These are phyloP conservation scores for Trichoderma cornu-damae DNA, from an alignment of 2,329 filamentous ascomycete species.

Conservation along the genomic window DNA sequence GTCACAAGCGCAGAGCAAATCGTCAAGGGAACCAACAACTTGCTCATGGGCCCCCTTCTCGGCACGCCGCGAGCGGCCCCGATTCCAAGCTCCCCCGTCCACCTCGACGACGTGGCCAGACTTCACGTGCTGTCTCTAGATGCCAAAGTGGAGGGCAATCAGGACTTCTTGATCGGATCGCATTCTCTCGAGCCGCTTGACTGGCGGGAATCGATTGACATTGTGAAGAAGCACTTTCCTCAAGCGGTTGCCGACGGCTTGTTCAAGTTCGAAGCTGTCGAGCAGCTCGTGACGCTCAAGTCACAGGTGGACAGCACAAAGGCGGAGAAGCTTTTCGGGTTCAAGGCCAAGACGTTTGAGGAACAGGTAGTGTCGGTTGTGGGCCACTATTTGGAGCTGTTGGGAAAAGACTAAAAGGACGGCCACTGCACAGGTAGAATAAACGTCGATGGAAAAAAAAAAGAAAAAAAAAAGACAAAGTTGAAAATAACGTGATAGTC, in stretches of 20 bases:
- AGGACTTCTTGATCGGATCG: constrained; percentile 16
- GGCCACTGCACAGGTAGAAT: too few species aligned
- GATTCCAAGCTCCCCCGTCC: constrained; percentile 25
- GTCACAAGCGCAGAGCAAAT: constrained; percentile 14
- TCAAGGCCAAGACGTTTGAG: constrained; percentile 31
- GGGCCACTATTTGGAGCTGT: constrained; percentile 32
- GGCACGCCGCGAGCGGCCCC: constrained; percentile 26
- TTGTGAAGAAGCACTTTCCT: constrained; percentile 18
- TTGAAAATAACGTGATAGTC: too few species aligned
- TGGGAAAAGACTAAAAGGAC: background rate
- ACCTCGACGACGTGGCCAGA: constrained; percentile 20
- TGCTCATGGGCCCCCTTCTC: constrained; percentile 33
- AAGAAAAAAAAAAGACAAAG: background rate
- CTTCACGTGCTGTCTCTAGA: constrained; percentile 13
- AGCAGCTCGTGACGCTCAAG: background rate
- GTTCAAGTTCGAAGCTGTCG: constrained; percentile 10
- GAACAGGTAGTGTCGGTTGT: constrained; percentile 34
- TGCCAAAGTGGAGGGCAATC: background rate
- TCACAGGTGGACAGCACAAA: constrained; percentile 26
- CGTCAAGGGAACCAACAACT: constrained; percentile 32
- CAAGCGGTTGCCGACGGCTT: constrained; percentile 9
- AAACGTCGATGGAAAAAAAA: background rate
- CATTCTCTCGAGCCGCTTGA: background rate
- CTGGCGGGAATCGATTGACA: background rate
- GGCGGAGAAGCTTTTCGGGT: constrained; percentile 32